These are phyloP conservation scores for Dioscorea dumetorum DNA, from an alignment of 106 monocot species.

Conservation along the genomic window DNA sequence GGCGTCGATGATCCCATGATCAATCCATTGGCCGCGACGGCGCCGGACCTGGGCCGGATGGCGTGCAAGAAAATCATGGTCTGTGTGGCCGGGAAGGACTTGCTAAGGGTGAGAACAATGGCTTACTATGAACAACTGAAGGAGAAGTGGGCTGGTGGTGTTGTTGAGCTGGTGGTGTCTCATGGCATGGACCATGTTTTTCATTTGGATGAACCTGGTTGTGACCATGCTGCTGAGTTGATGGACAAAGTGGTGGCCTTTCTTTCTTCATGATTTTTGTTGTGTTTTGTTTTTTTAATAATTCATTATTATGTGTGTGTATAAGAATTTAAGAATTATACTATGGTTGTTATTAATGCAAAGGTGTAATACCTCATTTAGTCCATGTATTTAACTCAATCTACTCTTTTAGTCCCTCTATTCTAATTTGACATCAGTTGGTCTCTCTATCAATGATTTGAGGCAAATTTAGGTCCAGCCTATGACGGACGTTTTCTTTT, in stretches of 20 bases:
- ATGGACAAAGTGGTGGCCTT: neutral
- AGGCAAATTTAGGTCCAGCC: too few relatives aligned
- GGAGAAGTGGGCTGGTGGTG: neutral
- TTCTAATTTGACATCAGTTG: too few relatives aligned
- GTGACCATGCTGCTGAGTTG: neutral
- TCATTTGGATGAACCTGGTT: neutral
- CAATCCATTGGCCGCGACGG: neutral
- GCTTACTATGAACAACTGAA: neutral
- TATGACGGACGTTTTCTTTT: too few relatives aligned
- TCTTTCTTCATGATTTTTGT: too few relatives aligned
- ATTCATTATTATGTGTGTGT: too few relatives aligned
- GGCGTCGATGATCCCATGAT: neutral
- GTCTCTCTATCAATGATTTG: too few relatives aligned
- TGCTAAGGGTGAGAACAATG: neutral
- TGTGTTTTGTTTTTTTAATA: too few relatives aligned
- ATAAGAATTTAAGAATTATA: too few relatives aligned
- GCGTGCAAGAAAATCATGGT: neutral
- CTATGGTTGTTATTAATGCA: too few relatives aligned
- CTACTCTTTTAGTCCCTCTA: too few relatives aligned
- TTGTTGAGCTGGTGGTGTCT: neutral
- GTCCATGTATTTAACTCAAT: too few relatives aligned
- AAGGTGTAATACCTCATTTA: too few relatives aligned
- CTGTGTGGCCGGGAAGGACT: neutral
- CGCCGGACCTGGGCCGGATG: neutral
- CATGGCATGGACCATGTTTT: neutral